Base-by-base conservation (phyloP, 1,139 yeast genomes). In the Yamadazyma siamensis region DNA sequence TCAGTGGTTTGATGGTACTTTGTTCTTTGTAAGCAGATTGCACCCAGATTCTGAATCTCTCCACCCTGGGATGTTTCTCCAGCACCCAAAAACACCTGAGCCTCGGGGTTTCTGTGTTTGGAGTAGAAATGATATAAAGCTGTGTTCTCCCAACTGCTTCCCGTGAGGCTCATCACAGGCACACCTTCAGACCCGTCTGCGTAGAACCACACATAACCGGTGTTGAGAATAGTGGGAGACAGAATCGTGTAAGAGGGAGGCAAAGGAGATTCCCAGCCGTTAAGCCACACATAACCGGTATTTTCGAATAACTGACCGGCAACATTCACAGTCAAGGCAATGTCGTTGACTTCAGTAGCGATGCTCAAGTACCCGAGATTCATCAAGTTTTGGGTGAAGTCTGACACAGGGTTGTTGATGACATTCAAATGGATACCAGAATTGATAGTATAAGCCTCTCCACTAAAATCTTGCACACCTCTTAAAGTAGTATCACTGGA, bases 341-440 rank as follows among this genome's bases (percentile, higher is more conserved):
- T 9, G 6, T 16, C 6, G n/a, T 23, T 24, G 13, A 27, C 31
- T 10, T 28, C 31, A n/a, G 38, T 16, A 5, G 40, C 15, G 20
- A 55, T 39, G 30, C 46, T 56, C 21, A 57, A 47, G 2, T 49
- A 52, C 27, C 59, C 60, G n/a, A 47, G 36, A 19, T 43, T 45
- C 10, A 29, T 23, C 13, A 59, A 41, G 19, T 35, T 29, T 12
- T 61, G 59, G 17, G 41, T 41, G 24, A 58, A 41, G 5, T 48
- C 32, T 5, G 52, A 37, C 20, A 46, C 22, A 17, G 52, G 49
- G 34, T 56, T 56, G 35, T 57, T 40, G 24, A 58, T 38, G 17
- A 59, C 51, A 11, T 64, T 56, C 52, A 54, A 59, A 33, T 49
- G 52, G 10, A 47, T 58, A 22, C 52, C 56, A 1, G 49, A 39